phyloP scores from a whole-genome alignment of 345 rosid species.

The Populus ilicifolia region DNA sequence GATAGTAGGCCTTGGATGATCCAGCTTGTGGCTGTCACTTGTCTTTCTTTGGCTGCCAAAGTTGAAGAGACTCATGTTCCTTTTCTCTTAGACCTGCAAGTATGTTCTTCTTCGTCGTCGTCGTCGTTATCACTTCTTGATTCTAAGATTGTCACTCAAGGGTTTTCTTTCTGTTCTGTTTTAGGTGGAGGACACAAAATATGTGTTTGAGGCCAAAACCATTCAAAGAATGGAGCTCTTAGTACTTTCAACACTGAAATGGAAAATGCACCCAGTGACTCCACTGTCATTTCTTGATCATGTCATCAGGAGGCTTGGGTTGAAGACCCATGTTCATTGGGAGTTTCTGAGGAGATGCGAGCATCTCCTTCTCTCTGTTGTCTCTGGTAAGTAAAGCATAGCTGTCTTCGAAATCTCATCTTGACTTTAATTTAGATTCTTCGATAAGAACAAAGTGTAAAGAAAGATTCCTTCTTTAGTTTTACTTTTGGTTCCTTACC shows the following conservation, averaged over 20 bases:
- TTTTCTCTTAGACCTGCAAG: slow-evolving; percentile 33
- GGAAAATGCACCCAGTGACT: slow-evolving; percentile 38
- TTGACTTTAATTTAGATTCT: slow-evolving; percentile 6
- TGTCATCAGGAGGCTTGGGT: slow-evolving; percentile 28
- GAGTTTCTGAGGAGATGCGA: slow-evolving; percentile 30
- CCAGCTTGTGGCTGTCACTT: slow-evolving; percentile 31
- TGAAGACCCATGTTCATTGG: slow-evolving; percentile 17
- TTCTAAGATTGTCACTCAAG: background rate
- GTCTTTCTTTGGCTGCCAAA: slow-evolving; percentile 39
- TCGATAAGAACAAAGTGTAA: slow-evolving; percentile 19
- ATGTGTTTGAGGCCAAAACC: slow-evolving; percentile 28
- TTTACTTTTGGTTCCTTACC: background rate
- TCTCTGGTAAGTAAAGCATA: slow-evolving; percentile 17
- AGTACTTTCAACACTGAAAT: slow-evolving; percentile 27
- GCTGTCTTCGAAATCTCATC: background rate
- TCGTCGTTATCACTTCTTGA: background rate
- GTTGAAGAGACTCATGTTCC: slow-evolving; percentile 32
- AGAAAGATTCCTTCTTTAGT: slow-evolving; percentile 6
- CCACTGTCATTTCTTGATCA: slow-evolving; percentile 33
- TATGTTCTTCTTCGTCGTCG: background rate
- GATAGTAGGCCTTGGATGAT: slow-evolving; percentile 34
- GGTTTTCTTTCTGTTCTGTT: background rate
- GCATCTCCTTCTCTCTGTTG: slow-evolving; percentile 17
- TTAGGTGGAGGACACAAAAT: slow-evolving; percentile 23
- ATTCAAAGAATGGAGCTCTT: slow-evolving; percentile 38